phyloP scores from a whole-genome alignment of 805 yeast genomes.

The Maudiozyma barnettii region DNA sequence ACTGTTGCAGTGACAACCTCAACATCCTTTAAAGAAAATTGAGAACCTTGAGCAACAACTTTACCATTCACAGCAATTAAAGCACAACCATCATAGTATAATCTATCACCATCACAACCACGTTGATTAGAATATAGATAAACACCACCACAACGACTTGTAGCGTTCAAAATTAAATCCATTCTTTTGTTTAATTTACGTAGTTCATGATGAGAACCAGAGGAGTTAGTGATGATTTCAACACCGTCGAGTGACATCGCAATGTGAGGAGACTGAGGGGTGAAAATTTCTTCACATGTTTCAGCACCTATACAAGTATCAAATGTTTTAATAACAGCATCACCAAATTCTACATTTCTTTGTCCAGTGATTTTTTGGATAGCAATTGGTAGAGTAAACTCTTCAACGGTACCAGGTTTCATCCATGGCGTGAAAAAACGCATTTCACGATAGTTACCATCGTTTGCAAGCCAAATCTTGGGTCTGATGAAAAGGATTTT shows the following conservation, averaged over 20 bases:
- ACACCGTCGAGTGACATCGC: constrained; percentile 90
- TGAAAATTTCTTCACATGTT: constrained; percentile 95
- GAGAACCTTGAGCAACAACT: constrained; percentile 88
- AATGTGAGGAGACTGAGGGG: constrained; percentile 93
- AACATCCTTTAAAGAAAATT: constrained; percentile 81
- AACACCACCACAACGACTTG: constrained; percentile 93
- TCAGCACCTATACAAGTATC: constrained; percentile 95
- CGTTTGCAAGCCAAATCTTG: constrained; percentile 87
- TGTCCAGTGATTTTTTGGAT: constrained; percentile 64
- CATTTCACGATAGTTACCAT: constrained; percentile 97
- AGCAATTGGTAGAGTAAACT: constrained; percentile 58
- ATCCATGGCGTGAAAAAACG: constrained; percentile 94
- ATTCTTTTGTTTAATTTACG: constrained; percentile 81
- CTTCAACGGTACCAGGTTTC: constrained; percentile 66
- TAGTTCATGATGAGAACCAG: constrained; percentile 96
- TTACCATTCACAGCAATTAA: constrained; percentile 85
- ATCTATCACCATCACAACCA: constrained; percentile 97
- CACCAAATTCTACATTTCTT: constrained; percentile 69
- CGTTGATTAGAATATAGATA: constrained; percentile 89
- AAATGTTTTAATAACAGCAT: constrained; percentile 72
- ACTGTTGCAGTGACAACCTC: constrained; percentile 95
- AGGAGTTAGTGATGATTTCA: constrained; percentile 91
- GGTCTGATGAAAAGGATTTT: constrained; percentile 82
- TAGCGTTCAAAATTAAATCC: constrained; percentile 81
- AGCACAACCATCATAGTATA: constrained; percentile 96